phyloP scores from a whole-genome alignment of 148 eudicot species.

The Vaccinium darrowii region DNA sequence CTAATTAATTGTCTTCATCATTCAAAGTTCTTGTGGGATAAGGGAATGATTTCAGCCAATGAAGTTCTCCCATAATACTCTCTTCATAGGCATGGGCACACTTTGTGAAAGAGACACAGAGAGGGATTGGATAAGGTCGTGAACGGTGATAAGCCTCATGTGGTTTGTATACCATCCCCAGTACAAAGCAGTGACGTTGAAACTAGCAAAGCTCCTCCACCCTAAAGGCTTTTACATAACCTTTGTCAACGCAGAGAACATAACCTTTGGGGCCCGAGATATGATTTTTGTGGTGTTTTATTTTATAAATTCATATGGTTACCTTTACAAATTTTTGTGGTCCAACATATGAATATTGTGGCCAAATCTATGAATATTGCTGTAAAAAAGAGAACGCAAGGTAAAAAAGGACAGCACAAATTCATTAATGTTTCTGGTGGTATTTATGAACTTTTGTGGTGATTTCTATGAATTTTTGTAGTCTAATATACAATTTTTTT shows the following conservation, averaged over 20 bases:
- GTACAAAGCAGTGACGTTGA: conserved; percentile 5
- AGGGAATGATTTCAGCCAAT: not conserved
- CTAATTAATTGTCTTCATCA: not conserved
- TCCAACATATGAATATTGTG: too few relatives aligned
- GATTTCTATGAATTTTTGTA: too few relatives aligned
- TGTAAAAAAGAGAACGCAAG: too few relatives aligned
- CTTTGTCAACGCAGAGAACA: conserved; percentile 17
- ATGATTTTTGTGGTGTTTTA: too few relatives aligned
- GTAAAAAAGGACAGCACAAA: too few relatives aligned
- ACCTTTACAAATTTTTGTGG: too few relatives aligned
- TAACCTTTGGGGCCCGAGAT: conserved; percentile 8
- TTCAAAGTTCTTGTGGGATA: not conserved
- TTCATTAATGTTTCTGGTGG: too few relatives aligned
- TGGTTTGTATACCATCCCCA: conserved; percentile 23
- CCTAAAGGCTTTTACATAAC: conserved; percentile 14
- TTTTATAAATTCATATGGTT: too few relatives aligned
- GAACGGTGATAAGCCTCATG: not conserved
- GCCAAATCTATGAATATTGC: too few relatives aligned
- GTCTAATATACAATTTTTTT: too few relatives aligned
- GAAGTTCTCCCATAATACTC: not conserved
- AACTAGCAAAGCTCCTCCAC: conserved; percentile 20
- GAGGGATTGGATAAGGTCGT: not conserved
- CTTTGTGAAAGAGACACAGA: not conserved
- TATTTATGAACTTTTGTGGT: too few relatives aligned
- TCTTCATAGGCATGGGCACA: too few relatives aligned